Conservation (phyloP, 2,329 filamentous ascomycete genomes). For the Microthyrium microscopicum region DNA sequence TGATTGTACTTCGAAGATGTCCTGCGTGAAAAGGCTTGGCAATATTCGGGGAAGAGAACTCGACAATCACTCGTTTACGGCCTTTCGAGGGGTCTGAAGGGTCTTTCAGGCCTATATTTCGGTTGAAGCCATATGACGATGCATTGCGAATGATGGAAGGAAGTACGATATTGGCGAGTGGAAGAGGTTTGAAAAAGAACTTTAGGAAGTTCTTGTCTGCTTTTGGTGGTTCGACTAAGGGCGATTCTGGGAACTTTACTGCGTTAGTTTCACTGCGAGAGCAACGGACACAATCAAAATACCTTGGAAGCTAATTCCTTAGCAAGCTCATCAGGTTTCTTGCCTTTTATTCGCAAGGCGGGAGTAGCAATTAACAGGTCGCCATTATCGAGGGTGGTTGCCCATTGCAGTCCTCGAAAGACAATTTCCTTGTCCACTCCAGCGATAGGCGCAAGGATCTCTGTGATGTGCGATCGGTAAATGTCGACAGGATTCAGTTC, state of each 20-base stretch:
- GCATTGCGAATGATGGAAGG: slow-evolving; percentile 51
- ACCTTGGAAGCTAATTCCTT: slow-evolving; percentile 36
- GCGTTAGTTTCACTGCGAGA: neutral
- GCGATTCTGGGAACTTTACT: slow-evolving; percentile 53
- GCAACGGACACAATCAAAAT: neutral
- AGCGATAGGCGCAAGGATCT: slow-evolving; percentile 49
- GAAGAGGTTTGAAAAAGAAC: slow-evolving; percentile 63
- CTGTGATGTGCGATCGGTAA: slow-evolving; percentile 61
- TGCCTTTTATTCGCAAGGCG: slow-evolving; percentile 57
- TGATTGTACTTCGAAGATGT: slow-evolving; percentile 61
- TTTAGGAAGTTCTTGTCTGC: slow-evolving; percentile 53
- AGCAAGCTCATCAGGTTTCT: slow-evolving; percentile 40
- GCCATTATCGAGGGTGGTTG: slow-evolving; percentile 62
- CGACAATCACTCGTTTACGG: slow-evolving; percentile 54
- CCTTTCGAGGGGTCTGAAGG: slow-evolving; percentile 41
- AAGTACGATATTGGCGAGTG: slow-evolving; percentile 49
- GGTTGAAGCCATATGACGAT: slow-evolving; percentile 46
- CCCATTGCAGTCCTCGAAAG: slow-evolving; percentile 64
- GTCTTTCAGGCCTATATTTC: slow-evolving; percentile 42
- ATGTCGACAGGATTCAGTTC: slow-evolving; percentile 61
- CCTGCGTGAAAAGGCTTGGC: slow-evolving; percentile 68
- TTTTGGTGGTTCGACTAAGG: slow-evolving; percentile 54
- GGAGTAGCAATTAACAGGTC: slow-evolving; percentile 66
- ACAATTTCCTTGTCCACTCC: slow-evolving; percentile 51
- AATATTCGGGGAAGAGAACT: slow-evolving; percentile 76